Percentiles rank a stretch among this genome's conserved stretches.
Evolutionary conservation across 2,329 filamentous ascomycete species (phyloP).

Genomic region (Lojkania enalia): DNA sequence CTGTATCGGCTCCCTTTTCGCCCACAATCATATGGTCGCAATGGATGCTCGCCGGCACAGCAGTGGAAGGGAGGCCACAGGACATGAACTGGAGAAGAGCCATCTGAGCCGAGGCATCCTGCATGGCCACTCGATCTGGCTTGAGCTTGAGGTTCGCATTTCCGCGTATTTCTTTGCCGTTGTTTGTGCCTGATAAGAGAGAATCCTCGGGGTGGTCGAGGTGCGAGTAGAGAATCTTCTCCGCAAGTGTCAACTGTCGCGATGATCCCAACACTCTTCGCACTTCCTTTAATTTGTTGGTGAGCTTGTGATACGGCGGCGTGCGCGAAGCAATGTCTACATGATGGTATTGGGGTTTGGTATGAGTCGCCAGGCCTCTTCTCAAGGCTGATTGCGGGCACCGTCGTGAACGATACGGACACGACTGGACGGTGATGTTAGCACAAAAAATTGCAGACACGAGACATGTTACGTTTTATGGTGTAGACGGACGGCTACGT

Average conservation of each 20-base stretch:
- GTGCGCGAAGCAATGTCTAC: slow-evolving; percentile 58
- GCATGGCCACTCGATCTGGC: slow-evolving; percentile 97
- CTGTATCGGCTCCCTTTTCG: slow-evolving; percentile 82
- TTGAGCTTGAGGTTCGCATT: slow-evolving; percentile 94
- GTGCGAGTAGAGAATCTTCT: slow-evolving; percentile 98
- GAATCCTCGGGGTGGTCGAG: slow-evolving; percentile 88
- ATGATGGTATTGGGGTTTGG: slow-evolving; percentile 28
- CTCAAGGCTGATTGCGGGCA: slow-evolving; percentile 17
- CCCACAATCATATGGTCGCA: slow-evolving; percentile 99
- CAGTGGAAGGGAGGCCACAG: slow-evolving; percentile 84
- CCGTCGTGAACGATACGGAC: slow-evolving; percentile 25
- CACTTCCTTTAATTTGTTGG: slow-evolving; percentile 76
- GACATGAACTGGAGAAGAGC: slow-evolving; percentile 98
- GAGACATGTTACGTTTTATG: neutral
- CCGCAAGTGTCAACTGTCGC: slow-evolving; percentile 77
- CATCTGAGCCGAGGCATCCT: slow-evolving; percentile 98
- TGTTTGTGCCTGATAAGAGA: slow-evolving; percentile 77
- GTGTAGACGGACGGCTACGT: slow-evolving; percentile 17
- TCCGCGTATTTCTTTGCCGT: slow-evolving; percentile 82
- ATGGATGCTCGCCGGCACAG: slow-evolving; percentile 95
- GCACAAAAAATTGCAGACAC: neutral
- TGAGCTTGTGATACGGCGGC: slow-evolving; percentile 81
- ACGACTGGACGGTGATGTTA: slow-evolving; percentile 22
- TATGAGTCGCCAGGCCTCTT: slow-evolving; percentile 38
- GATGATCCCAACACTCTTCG: slow-evolving; percentile 68